These are phyloP conservation scores for Calonectria leucothoes DNA, from an alignment of 2,329 filamentous ascomycete genomes.

Conservation along the genomic window DNA sequence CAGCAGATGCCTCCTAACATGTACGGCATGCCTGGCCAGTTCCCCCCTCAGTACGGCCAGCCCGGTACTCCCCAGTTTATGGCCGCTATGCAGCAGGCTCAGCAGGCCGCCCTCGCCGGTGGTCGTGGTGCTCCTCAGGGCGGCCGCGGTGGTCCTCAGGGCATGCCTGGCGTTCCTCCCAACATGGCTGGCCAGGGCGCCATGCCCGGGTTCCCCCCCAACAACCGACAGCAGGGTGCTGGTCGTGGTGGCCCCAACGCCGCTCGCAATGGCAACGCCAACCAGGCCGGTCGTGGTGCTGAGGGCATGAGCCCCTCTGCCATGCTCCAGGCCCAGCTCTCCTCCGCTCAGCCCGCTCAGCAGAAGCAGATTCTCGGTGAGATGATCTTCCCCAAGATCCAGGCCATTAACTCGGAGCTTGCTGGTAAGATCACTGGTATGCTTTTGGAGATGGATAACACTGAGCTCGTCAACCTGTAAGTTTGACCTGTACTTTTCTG, in stretches of 20 bases:
- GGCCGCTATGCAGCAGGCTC: slow-evolving; percentile 84
- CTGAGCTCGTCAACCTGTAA: slow-evolving; percentile 94
- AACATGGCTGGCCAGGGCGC: slow-evolving; percentile 65
- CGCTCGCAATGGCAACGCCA: slow-evolving; percentile 57
- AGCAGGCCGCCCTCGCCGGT: slow-evolving; percentile 69
- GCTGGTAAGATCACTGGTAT: slow-evolving; percentile 99
- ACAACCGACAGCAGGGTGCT: slow-evolving; percentile 64
- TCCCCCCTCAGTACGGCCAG: slow-evolving; percentile 84
- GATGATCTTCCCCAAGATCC: slow-evolving; percentile 98
- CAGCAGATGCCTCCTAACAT: slow-evolving; percentile 90
- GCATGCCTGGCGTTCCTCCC: slow-evolving; percentile 80
- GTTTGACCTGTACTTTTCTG: slow-evolving; percentile 53
- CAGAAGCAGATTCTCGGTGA: slow-evolving; percentile 99
- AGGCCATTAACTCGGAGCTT: slow-evolving; percentile 91
- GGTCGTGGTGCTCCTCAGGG: slow-evolving; percentile 75
- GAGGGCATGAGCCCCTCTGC: slow-evolving; percentile 46
- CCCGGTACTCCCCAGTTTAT: slow-evolving; percentile 84
- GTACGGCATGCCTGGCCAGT: slow-evolving; percentile 84
- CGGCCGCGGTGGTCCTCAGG: slow-evolving; percentile 68
- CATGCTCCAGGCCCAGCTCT: slow-evolving; percentile 69
- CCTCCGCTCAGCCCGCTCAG: slow-evolving; percentile 71
- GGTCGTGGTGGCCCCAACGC: slow-evolving; percentile 58
- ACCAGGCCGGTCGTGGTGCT: slow-evolving; percentile 61
- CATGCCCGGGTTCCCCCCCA: slow-evolving; percentile 69
- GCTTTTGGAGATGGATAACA: slow-evolving; percentile 99